Base-by-base conservation (phyloP, 1,284 basidiomycete species). In the Pseudozyma hubeiensis region DNA sequence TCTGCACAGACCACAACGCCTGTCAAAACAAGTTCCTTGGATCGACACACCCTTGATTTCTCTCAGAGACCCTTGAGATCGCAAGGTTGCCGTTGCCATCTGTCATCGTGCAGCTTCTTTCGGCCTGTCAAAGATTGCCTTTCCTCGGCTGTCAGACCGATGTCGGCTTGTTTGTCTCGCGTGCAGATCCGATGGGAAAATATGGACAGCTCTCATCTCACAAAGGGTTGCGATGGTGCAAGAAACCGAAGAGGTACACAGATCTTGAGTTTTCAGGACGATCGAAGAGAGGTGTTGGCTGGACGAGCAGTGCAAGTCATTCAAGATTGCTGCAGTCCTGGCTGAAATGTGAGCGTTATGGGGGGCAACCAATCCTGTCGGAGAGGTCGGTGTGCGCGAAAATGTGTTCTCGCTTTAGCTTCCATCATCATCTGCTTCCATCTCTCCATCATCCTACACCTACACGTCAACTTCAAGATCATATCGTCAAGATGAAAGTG, bases 401-500 rank as follows among this genome's bases (percentile, higher is more conserved):
- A 19, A 3, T 8, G 19, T 19, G 17, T 24, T 11, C 17, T 11
- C 4, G 7, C 8, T 8, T 29, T 45, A 19, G 19, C 43, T 29
- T 24, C 24, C 43, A 45, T 14, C 24, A 10, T 40, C 37, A 6
- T 51, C 49, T 16, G 5, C 35, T 9, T 16, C 40, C 52, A 44
- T 35, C 52, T 10, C 40, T 41, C 24, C 24, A 24, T 24, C 24
- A 13, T n/a, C 40, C 40, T 41, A 17, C 11, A 13, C 5, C 40
- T 16, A 7, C 35, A 37, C 35, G 8, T 37, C 35, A 37, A 6
- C 30, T 16, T 31, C 51, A 33, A 43, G 16, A 3, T 1, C 5
- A 2, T 37, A 10, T 31, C 30, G 19, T 30, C 56, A 52, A 52
- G 56, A 58, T 58, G 56, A 58, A 52, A 48, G 7, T 51, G 3